Conservation (phyloP, 495 filamentous ascomycete species). For the Penicillium manginii region DNA sequence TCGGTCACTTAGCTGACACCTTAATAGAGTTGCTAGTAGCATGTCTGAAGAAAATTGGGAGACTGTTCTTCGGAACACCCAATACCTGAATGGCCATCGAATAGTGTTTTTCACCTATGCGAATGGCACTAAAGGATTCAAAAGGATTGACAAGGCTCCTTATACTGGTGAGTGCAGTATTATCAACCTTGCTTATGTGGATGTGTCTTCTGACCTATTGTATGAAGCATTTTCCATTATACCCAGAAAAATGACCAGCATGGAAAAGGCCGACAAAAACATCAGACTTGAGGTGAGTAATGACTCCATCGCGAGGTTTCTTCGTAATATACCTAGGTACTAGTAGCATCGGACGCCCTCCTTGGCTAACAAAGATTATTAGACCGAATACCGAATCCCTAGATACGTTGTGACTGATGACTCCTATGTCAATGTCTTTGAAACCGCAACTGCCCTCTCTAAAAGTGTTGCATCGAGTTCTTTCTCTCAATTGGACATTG, state of each 20-base stretch:
- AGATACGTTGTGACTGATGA: conserved; percentile 4
- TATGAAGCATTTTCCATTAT: conserved; percentile 2
- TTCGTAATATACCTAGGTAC: too few species aligned
- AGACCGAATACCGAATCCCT: neutral
- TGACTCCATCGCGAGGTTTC: too few species aligned
- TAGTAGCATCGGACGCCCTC: too few species aligned
- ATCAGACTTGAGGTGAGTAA: too few species aligned
- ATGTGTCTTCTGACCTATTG: neutral
- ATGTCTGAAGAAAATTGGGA: conserved; percentile 8
- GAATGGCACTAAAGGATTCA: neutral
- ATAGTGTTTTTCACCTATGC: conserved; percentile 2
- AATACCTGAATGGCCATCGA: conserved; percentile 5
- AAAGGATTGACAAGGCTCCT: conserved; percentile 8
- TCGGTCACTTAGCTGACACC: too few species aligned
- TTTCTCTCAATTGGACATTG: conserved; percentile 1
- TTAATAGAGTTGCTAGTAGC: too few species aligned
- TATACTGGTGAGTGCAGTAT: conserved; percentile 1
- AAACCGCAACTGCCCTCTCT: neutral
- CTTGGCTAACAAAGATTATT: neutral
- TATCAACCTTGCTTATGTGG: neutral
- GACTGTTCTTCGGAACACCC: neutral
- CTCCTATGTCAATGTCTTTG: conserved; percentile 9
- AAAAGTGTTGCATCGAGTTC: neutral
- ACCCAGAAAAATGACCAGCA: neutral
- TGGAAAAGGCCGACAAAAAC: neutral